A percentile compares a stretch with the other conserved stretches of the same genome.
Evolutionary conservation across 2,329 filamentous ascomycete genomes (phyloP).

Genomic region (Metarhizium brunneum): DNA sequence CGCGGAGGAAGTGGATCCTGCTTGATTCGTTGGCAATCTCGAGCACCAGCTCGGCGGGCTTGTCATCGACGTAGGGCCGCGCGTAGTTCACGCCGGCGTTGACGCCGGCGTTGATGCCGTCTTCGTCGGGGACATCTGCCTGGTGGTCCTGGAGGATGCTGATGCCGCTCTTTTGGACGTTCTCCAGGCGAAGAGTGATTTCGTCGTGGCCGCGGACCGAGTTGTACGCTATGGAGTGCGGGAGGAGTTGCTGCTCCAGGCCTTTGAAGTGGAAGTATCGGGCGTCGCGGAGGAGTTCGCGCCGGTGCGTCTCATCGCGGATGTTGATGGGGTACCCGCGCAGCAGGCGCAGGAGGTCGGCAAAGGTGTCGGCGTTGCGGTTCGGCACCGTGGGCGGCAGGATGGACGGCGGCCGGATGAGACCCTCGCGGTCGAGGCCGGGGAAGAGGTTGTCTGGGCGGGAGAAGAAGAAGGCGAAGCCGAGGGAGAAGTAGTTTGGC

Average conservation of each 20-base stretch:
- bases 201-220: constrained; percentile 58
- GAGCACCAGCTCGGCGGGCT: constrained; percentile 63
- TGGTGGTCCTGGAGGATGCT: constrained; percentile 45
- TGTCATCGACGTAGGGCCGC: constrained; percentile 76
- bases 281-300: constrained; percentile 72
- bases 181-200: constrained; percentile 71
- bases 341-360: constrained; percentile 71
- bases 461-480: constrained; percentile 81
- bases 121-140: constrained; percentile 10
- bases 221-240: constrained; percentile 69
- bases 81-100: constrained; percentile 65
- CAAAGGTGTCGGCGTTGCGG: constrained; percentile 74
- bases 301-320: constrained; percentile 64
- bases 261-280: constrained; percentile 91
- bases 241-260: constrained; percentile 77
- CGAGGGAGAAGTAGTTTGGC: constrained; percentile 93
- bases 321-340: constrained; percentile 78
- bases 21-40: constrained; percentile 67
- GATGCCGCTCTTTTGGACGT: constrained; percentile 82
- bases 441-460: constrained; percentile 75
- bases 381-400: constrained; percentile 72
- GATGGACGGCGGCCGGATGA: constrained; percentile 82
- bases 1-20: constrained; percentile 37
- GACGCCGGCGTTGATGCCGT: constrained; percentile 43
- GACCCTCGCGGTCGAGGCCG: constrained; percentile 65